Conservation (phyloP, 805 yeast genomes). For the Candida suzukii region DNA sequence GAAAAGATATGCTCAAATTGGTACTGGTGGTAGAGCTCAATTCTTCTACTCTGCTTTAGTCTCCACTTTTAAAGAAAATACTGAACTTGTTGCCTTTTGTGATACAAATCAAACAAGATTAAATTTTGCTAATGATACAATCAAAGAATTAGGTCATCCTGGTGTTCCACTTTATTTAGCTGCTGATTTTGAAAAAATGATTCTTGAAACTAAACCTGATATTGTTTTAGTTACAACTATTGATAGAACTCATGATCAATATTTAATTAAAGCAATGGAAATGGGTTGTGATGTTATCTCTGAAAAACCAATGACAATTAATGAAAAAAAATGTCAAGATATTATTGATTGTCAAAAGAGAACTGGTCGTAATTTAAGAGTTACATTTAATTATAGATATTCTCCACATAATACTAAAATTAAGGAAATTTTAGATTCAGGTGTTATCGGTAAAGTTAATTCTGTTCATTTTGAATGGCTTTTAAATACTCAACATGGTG, state of each 20-base stretch:
- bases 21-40: conserved; percentile 4
- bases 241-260: conserved; percentile 3
- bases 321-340: conserved; percentile 2
- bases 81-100: conserved; percentile 1
- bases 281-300: conserved; percentile 3
- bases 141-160: background rate
- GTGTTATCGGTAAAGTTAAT: conserved; percentile 2
- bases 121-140: conserved; percentile 1
- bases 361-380: conserved; percentile 3
- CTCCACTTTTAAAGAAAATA: conserved; percentile 2
- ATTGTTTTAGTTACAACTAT: conserved; percentile 2
- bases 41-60: conserved; percentile 2
- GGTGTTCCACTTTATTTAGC: conserved; percentile 1
- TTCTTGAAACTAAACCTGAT: conserved; percentile 2
- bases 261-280: conserved; percentile 2
- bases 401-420: conserved; percentile 3
- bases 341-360: conserved; percentile 1
- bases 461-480: conserved; percentile 4
- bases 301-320: conserved; percentile 3
- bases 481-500: conserved; percentile 4
- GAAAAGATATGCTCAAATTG: conserved; percentile 3
- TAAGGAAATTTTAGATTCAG: conserved; percentile 2
- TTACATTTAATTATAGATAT: conserved; percentile 3
- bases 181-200: conserved; percentile 1
- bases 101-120: conserved; percentile 3